These are phyloP conservation scores for Phytophthora chlamydospora DNA, from an alignment of 352 stramenopile genomes.

Conservation along the genomic window DNA sequence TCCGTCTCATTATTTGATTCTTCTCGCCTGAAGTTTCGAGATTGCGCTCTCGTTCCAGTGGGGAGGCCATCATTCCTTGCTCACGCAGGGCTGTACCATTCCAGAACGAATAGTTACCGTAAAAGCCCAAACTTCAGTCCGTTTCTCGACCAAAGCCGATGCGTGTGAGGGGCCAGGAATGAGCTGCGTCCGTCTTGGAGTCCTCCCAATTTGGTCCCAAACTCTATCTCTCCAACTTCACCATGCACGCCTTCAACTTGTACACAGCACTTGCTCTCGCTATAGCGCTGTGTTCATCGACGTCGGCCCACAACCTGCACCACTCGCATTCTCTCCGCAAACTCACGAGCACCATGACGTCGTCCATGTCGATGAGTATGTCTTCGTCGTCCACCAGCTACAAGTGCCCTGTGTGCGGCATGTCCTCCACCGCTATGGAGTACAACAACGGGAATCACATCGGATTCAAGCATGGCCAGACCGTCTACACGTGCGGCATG, in stretches of 20 bases:
- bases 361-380: conserved; percentile 26
- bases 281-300: conserved; percentile 8
- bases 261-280: conserved; percentile 14
- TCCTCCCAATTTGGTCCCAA: too few relatives aligned
- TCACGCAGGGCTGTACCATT: too few relatives aligned
- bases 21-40: too few relatives aligned
- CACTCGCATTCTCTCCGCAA: conserved; percentile 28
- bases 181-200: too few relatives aligned
- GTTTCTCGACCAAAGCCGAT: too few relatives aligned
- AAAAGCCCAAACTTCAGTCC: too few relatives aligned
- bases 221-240: too few relatives aligned
- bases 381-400: conserved; percentile 28
- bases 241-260: conserved; percentile 22
- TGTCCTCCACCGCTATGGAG: conserved; percentile 57
- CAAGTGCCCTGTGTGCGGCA: conserved; percentile 73
- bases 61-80: too few relatives aligned
- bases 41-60: too few relatives aligned
- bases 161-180: too few relatives aligned
- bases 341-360: conserved; percentile 30
- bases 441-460: conserved; percentile 76
- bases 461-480: conserved; percentile 62
- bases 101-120: too few relatives aligned
- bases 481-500: conserved; percentile 83
- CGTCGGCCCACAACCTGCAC: conserved; percentile 28
- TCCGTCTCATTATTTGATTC: too few relatives aligned